Percentiles rank a stretch among this genome's conserved stretches.
These are phyloP conservation scores for Claviceps paspali DNA, from an alignment of 2,329 filamentous ascomycete species.

Conservation along the genomic window DNA sequence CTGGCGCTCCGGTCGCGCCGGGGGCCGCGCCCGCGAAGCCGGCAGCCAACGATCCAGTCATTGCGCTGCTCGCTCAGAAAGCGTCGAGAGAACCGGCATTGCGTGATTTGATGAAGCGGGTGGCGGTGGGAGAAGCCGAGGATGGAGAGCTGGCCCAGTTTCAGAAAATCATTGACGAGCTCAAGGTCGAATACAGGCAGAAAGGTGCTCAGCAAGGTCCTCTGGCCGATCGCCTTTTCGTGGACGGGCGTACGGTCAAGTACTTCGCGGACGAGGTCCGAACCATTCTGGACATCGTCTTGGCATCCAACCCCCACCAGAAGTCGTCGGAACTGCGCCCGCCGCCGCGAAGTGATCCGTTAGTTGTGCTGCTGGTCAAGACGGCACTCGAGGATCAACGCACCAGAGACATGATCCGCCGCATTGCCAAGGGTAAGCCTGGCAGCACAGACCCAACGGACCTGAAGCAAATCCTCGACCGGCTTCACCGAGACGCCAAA, in stretches of 20 bases:
- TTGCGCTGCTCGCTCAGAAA: slow-evolving; percentile 61
- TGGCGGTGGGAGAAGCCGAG: slow-evolving; percentile 59
- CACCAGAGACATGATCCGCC: slow-evolving; percentile 34
- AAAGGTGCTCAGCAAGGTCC: slow-evolving; percentile 35
- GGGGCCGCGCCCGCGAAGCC: slow-evolving; percentile 11
- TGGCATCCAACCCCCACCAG: slow-evolving; percentile 42
- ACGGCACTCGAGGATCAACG: slow-evolving; percentile 37
- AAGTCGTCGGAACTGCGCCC: slow-evolving; percentile 36
- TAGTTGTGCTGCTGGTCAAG: slow-evolving; percentile 42
- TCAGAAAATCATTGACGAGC: slow-evolving; percentile 66
- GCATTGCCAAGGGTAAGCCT: slow-evolving; percentile 36
- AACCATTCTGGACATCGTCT: slow-evolving; percentile 41
- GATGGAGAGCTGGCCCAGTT: slow-evolving; percentile 59
- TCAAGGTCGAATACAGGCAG: slow-evolving; percentile 45
- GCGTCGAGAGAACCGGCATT: slow-evolving; percentile 59
- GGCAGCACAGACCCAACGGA: slow-evolving; percentile 37
- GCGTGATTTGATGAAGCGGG: slow-evolving; percentile 68
- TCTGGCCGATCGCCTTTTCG: slow-evolving; percentile 37
- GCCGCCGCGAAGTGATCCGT: slow-evolving; percentile 36
- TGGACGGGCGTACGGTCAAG: slow-evolving; percentile 40
- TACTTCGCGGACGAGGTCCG: slow-evolving; percentile 45
- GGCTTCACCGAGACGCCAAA: slow-evolving; percentile 28
- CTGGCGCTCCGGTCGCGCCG: background rate
- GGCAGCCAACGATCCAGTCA: slow-evolving; percentile 52
- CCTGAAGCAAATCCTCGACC: slow-evolving; percentile 36